Base-by-base conservation (phyloP, 1,284 basidiomycete species). In the Caloboletus inedulis region DNA sequence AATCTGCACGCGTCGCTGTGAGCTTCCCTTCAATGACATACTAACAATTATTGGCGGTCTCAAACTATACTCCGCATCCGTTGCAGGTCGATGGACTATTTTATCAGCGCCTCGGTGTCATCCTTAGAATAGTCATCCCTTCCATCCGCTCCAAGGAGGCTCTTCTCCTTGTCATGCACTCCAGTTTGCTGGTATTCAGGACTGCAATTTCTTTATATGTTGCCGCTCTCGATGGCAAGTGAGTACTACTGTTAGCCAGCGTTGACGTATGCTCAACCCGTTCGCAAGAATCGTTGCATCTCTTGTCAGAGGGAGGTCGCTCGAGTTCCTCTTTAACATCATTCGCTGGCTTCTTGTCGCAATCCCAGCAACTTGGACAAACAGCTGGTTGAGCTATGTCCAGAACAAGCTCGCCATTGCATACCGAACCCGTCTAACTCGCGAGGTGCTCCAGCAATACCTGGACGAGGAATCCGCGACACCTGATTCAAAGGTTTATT, bases 171-270 rank as follows among this genome's bases (percentile, higher is more conserved):
- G 74, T 88, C 49, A 87, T 93, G 74, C 94, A 98, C 68, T 91
- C 94, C 5, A 82, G 84, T 63, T 82, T 98, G 58, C 80, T 99
- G 49, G 79, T 98, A 16, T 87, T 92, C 56, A 76, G 95, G 55
- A 98, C 95, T 3, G 87, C 91, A 10, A 86, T 98, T 48, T 94
- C 90, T 23, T 77, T 99, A n/a, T 98, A 98, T 65, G 94, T 99
- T 44, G 95, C 96, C 8, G 85, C 91, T 47, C 78, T 98, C 45
- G 96, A 98, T 65, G 95, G 94, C 69, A 85, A 87, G 91, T 93
- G 64, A 65, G 87, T 74, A 9, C 30, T 40, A 12, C 59, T 33
- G 9, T 48, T 42, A 14, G 10, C 14, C 18, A 25, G 16, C 19
- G 7, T 45, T 19, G 10, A 34, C 41, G 8, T 23, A 49, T 41